Evolutionary conservation across 495 filamentous ascomycete genomes (phyloP).

Genomic region (Bathelium albidoporum): DNA sequence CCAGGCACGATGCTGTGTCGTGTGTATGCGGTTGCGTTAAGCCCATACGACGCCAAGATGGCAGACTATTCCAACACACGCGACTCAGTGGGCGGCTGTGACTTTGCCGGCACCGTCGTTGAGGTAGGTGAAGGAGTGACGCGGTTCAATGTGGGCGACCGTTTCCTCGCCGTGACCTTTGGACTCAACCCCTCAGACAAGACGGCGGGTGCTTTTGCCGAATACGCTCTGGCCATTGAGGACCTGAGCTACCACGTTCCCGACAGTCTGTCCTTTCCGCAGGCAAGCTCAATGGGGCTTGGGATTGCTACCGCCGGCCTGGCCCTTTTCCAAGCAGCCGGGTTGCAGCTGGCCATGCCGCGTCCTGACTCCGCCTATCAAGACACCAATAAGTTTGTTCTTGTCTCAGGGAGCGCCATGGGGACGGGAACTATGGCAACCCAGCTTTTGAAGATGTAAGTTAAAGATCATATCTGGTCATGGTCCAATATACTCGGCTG

Average conservation of each 20-base stretch:
- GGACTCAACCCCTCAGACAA: neutral
- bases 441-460: too few species aligned
- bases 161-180: slow-evolving; percentile 52
- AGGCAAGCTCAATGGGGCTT: neutral
- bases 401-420: too few species aligned
- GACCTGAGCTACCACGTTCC: neutral
- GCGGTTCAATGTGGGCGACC: slow-evolving; percentile 53
- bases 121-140: slow-evolving; percentile 51
- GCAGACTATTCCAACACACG: slow-evolving; percentile 2
- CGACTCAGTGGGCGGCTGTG: slow-evolving; percentile 47
- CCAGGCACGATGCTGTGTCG: neutral
- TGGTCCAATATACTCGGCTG: too few species aligned
- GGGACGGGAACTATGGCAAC: too few species aligned
- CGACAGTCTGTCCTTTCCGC: neutral
- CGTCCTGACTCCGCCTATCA: slow-evolving; percentile 3
- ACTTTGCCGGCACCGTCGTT: slow-evolving; percentile 80
- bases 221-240: neutral
- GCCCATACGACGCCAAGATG: neutral
- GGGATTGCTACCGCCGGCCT: neutral
- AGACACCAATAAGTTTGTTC: neutral
- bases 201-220: neutral
- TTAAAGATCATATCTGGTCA: too few species aligned
- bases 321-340: neutral
- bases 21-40: neutral
- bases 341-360: too few species aligned